Percentiles rank a stretch among this genome's conserved stretches.
These are phyloP conservation scores for Colletotrichum sp. DNA, from an alignment of 2,329 filamentous ascomycete species.

Conservation along the genomic window DNA sequence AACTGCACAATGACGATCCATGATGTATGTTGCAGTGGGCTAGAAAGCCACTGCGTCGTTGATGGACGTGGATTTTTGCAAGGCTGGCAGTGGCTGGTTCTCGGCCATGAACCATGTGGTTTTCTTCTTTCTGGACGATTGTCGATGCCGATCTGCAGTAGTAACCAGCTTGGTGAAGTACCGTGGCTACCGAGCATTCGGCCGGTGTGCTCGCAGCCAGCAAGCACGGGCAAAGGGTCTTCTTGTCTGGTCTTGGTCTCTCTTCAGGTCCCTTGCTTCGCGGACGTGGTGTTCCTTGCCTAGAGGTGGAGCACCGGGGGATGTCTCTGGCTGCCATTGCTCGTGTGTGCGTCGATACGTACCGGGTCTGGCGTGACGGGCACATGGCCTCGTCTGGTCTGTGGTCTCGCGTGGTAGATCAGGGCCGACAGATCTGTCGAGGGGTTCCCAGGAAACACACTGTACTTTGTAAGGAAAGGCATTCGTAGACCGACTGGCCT, in stretches of 20 bases:
- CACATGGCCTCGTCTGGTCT: slow-evolving; percentile 17
- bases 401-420: slow-evolving; percentile 18
- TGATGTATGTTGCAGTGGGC: slow-evolving; percentile 5
- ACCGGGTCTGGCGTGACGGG: slow-evolving; percentile 4
- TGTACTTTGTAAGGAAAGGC: background rate
- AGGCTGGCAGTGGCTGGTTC: background rate
- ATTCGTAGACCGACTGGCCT: background rate
- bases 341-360: background rate
- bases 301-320: background rate
- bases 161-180: background rate
- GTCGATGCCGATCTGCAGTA: background rate
- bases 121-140: background rate
- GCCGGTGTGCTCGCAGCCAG: background rate
- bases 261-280: slow-evolving; percentile 13
- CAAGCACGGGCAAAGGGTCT: background rate
- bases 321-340: background rate
- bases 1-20: slow-evolving; percentile 11
- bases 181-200: background rate
- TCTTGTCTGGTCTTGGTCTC: background rate
- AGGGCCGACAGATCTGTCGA: slow-evolving; percentile 13
- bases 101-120: background rate
- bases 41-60: background rate
- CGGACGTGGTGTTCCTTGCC: slow-evolving; percentile 7
- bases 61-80: background rate
- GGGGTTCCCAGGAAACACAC: background rate